Evolutionary conservation across 2,329 filamentous ascomycete genomes (phyloP).

Genomic region (Onygenales sp.): DNA sequence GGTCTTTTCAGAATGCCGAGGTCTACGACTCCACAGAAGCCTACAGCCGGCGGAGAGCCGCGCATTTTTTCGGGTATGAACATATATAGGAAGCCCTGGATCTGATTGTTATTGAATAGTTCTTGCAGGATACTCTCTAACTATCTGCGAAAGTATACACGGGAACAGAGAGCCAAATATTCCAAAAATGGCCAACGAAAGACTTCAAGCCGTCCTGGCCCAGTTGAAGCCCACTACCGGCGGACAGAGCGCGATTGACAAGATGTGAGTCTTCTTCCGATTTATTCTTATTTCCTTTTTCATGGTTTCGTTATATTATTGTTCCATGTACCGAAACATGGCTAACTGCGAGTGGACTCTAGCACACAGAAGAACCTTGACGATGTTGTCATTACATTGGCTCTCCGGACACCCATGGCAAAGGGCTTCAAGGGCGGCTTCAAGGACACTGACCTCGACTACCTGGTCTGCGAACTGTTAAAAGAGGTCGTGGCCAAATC

Average conservation of each 20-base stretch:
- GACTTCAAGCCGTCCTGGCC: constrained; percentile 11
- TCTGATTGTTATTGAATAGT: no score
- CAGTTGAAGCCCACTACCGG: constrained; percentile 13
- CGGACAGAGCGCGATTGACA: constrained; percentile 10
- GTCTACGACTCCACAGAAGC: background rate
- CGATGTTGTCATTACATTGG: constrained; percentile 92
- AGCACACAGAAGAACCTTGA: constrained; percentile 90
- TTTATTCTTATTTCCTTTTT: background rate
- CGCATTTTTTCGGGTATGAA: no score
- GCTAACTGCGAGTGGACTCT: constrained; percentile 2
- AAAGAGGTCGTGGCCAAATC: constrained; percentile 65
- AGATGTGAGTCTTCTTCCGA: constrained; percentile 8
- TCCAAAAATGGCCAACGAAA: constrained; percentile 12
- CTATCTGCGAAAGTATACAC: no score
- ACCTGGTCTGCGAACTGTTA: constrained; percentile 71
- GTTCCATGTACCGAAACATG: background rate
- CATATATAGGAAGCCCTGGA: no score
- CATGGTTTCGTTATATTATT: background rate
- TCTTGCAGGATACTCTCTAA: no score
- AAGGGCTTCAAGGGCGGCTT: constrained; percentile 89
- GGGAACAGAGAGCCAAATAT: background rate
- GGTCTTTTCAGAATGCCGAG: background rate
- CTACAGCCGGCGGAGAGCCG: background rate
- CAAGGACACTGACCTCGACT: constrained; percentile 89
- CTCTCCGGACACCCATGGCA: constrained; percentile 76